These are phyloP conservation scores for Kokia cookei DNA, from an alignment of 441 rosid species.

Conservation along the genomic window DNA sequence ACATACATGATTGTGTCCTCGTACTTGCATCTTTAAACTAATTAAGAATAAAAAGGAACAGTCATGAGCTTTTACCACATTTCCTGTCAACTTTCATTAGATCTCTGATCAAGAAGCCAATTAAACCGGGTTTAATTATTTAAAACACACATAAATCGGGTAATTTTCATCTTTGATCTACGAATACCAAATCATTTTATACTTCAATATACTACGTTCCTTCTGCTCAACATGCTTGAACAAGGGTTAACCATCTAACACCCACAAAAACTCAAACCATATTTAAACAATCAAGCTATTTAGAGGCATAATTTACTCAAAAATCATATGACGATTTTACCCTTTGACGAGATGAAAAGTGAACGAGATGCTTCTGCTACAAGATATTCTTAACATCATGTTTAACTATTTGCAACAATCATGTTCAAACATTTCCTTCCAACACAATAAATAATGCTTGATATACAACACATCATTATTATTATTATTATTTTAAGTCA, in stretches of 20 bases:
- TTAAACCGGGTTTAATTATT: not conserved
- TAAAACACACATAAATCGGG: no score
- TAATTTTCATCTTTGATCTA: no score
- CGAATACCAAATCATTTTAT: no score
- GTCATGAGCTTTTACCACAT: conserved; percentile 17
- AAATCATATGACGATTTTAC: no score
- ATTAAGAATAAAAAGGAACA: conserved; percentile 13
- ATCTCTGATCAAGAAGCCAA: not conserved
- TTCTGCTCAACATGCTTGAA: no score
- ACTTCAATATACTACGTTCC: no score
- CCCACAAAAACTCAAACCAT: no score
- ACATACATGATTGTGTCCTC: conserved; percentile 41
- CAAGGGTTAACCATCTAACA: no score
- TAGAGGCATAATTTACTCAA: not conserved
- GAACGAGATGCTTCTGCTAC: no score
- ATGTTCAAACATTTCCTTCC: no score
- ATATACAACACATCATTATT: not conserved
- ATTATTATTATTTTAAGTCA: not conserved
- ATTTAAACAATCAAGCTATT: no score
- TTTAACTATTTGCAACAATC: not conserved
- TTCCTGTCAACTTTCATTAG: not conserved
- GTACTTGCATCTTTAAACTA: conserved; percentile 31
- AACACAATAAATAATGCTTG: not conserved
- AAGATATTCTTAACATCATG: no score
- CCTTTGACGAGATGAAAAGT: not conserved